Evolutionary conservation across 2,329 filamentous ascomycete genomes (phyloP), one percentile per base, ranked within the genome.

Genomic region (Cladosporium sp.): DNA sequence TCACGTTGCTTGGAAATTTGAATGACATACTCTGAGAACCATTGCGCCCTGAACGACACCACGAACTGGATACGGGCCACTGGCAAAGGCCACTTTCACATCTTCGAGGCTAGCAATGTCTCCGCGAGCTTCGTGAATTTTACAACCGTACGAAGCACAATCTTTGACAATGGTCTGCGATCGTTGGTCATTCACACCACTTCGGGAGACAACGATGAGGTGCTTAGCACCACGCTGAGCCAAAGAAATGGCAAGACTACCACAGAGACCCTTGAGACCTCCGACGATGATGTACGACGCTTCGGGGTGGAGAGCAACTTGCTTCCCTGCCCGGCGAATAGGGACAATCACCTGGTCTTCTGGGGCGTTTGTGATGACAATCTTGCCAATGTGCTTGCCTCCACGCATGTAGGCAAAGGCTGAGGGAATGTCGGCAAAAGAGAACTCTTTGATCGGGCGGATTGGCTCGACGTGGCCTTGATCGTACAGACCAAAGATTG

Each of bases 301-400:
- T 14, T 36, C 34, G 34, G 34, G 34, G 34, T 36, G 34, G 34
- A 36, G 34, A 12, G 12, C 34, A 14, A 51, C 47, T 26, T 51
- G 47, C 12, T 51, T 51, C 21, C 47, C 47, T 21, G 47, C 44
- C n/a, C 44, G 44, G 24, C 44, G 44, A 49, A 49, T 49, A 49
- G 44, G 44, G 44, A 49, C 44, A 49, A 49, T 49, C 44, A 49
- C 44, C 44, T 49, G 44, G 18, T 49, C 44, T 49, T 49, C 32
- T 34, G 32, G 32, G 32, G 32, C 32, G 3, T 34, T 34, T 34
- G 18, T 24, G n/a, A 74, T 32, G 30, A 70, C 66, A 3, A 74
- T 52, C 38, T 71, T 70, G 44, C 72, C 73, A 32, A 70, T 70
- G 57, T 70, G 68, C 34, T 69, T 65, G 1, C 68, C 71, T 4